Evolutionary conservation across 2,329 filamentous ascomycete species (phyloP).

Genomic region (Ciborinia camelliae): DNA sequence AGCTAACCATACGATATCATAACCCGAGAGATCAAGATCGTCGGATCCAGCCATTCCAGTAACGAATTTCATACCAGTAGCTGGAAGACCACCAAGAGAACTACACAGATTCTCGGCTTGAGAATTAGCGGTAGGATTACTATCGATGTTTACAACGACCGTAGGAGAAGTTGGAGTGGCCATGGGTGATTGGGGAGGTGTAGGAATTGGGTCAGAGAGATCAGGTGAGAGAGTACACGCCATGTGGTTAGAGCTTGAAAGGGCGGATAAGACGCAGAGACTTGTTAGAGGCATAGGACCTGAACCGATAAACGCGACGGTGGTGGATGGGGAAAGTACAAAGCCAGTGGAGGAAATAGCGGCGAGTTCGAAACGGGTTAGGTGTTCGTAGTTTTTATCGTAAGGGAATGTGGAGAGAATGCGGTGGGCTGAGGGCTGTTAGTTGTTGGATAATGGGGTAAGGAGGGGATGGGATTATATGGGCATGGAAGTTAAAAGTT

Average conservation of each 20-base stretch:
- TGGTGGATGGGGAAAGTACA: slow-evolving; percentile 32
- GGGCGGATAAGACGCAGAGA: slow-evolving; percentile 42
- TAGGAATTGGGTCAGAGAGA: not conserved
- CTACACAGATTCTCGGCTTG: slow-evolving; percentile 36
- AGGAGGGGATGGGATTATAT: not conserved
- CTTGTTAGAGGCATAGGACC: slow-evolving; percentile 50
- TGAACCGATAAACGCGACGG: slow-evolving; percentile 49
- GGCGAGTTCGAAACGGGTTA: slow-evolving; percentile 46
- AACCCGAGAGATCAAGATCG: slow-evolving; percentile 34
- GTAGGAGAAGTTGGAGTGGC: not conserved
- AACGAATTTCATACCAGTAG: slow-evolving; percentile 40
- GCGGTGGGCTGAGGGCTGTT: slow-evolving; percentile 30
- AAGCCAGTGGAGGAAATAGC: slow-evolving; percentile 40
- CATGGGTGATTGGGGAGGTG: not conserved
- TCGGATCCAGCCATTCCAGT: slow-evolving; percentile 38
- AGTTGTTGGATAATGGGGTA: slow-evolving; percentile 16
- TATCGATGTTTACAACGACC: slow-evolving; percentile 42
- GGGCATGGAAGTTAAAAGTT: not conserved
- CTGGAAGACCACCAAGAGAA: slow-evolving; percentile 35
- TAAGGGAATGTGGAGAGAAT: slow-evolving; percentile 45
- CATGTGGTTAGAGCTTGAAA: slow-evolving; percentile 29
- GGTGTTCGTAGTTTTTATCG: slow-evolving; percentile 47
- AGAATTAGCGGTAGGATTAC: slow-evolving; percentile 38
- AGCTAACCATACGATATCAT: slow-evolving; percentile 49
- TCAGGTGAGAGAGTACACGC: not conserved